These are phyloP conservation scores for Lithohypha guttulata DNA, from an alignment of 2,329 filamentous ascomycete species.

Conservation along the genomic window DNA sequence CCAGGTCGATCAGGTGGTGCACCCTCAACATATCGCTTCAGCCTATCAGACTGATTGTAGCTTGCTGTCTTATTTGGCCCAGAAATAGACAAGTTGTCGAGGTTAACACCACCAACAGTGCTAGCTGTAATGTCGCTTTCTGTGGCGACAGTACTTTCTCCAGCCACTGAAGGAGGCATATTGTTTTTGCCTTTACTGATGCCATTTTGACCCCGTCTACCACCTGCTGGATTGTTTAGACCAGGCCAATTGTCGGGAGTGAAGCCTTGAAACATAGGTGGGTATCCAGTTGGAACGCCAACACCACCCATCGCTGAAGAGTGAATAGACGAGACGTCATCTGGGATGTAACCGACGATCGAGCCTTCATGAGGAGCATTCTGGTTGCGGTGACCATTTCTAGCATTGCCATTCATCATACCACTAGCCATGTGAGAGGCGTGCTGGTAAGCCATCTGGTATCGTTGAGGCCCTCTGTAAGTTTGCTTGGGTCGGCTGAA, in stretches of 20 bases:
- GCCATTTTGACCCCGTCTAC: conserved; percentile 47
- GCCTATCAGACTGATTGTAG: conserved; percentile 73
- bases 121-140: conserved; percentile 78
- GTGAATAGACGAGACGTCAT: conserved; percentile 93
- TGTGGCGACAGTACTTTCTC: conserved; percentile 84
- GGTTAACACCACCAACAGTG: conserved; percentile 71
- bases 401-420: conserved; percentile 39
- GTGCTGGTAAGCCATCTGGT: conserved; percentile 67
- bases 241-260: conserved; percentile 78
- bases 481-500: conserved; percentile 89
- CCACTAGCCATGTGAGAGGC: conserved; percentile 49
- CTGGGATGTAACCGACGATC: conserved; percentile 88
- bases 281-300: conserved; percentile 71
- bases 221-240: conserved; percentile 51
- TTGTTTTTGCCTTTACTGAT: conserved; percentile 57
- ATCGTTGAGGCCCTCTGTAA: conserved; percentile 79
- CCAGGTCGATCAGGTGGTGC: conserved; percentile 52
- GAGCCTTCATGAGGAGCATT: conserved; percentile 56
- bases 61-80: conserved; percentile 61
- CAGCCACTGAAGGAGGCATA: conserved; percentile 68
- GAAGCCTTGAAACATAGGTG: conserved; percentile 92
- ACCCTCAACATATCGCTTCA: conserved; percentile 89
- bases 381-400: conserved; percentile 38
- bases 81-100: conserved; percentile 60
- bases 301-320: conserved; percentile 81